Percentiles rank a stretch among this genome's conserved stretches.
Evolutionary conservation across 192 early-diverging fungal species (phyloP).

Genomic region (Coemansia sp.): DNA sequence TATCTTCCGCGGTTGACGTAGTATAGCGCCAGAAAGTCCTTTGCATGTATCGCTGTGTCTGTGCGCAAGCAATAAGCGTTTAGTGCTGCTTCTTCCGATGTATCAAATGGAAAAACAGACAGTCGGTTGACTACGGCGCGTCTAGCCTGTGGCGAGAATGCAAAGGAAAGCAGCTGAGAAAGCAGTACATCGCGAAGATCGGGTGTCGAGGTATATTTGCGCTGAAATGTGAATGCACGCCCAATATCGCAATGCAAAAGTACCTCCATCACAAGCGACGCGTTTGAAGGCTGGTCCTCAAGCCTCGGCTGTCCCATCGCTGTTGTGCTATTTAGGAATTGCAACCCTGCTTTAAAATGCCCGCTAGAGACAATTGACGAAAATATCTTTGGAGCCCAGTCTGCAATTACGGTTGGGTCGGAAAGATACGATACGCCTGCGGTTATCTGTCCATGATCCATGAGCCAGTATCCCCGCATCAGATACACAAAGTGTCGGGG

Average conservation of each 20-base stretch:
- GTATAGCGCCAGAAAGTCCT: conserved; percentile 52
- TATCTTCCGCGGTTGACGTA: conserved; percentile 46
- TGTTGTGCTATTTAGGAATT: conserved; percentile 43
- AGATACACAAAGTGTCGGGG: conserved; percentile 48
- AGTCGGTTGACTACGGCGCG: conserved; percentile 27
- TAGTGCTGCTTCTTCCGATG: conserved; percentile 28
- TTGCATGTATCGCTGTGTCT: conserved; percentile 16
- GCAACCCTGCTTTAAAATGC: conserved; percentile 18
- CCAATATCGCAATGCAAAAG: conserved; percentile 38
- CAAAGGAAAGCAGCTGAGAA: conserved; percentile 45
- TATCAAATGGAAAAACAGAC: conserved; percentile 37
- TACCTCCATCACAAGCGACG: conserved; percentile 38
- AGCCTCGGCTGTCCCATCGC: conserved; percentile 30
- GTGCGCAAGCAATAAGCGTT: conserved; percentile 27
- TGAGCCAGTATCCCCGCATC: conserved; percentile 53
- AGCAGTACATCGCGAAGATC: conserved; percentile 38
- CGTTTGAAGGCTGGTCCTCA: conserved; percentile 17
- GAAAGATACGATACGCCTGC: conserved; percentile 37
- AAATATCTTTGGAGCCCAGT: conserved; percentile 49
- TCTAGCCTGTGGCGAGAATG: conserved; percentile 20
- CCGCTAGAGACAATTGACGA: conserved; percentile 21
- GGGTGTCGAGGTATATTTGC: conserved; percentile 6
- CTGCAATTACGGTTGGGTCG: conserved; percentile 46
- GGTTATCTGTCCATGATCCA: conserved; percentile 46
- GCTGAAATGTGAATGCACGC: conserved; percentile 52